Evolutionary conservation across 352 stramenopile genomes (phyloP).

Genomic region (Aphanomyces invadans): DNA sequence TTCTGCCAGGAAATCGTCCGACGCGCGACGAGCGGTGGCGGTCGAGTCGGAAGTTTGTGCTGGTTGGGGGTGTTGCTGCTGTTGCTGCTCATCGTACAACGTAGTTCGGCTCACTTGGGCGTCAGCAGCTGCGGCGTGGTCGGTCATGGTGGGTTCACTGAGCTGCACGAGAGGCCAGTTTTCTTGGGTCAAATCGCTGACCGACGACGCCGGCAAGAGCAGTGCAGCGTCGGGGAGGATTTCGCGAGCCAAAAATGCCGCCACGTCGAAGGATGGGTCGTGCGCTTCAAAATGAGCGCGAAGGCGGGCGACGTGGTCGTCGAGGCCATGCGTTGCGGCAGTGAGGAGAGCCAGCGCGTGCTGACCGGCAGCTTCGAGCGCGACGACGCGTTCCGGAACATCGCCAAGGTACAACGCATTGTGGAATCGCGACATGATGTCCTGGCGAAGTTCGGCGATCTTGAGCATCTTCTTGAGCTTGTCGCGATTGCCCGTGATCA

Average conservation of each 20-base stretch:
- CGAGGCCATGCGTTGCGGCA: constrained; percentile 92
- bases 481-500: constrained; percentile 97
- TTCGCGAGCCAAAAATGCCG: constrained; percentile 59
- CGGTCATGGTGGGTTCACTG: constrained; percentile 79
- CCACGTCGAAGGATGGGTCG: constrained; percentile 64
- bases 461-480: constrained; percentile 99
- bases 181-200: constrained; percentile 86
- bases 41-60: too few species aligned
- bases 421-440: constrained; percentile 98
- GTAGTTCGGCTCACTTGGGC: constrained; percentile 3
- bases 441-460: constrained; percentile 96
- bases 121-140: constrained; percentile 71
- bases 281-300: constrained; percentile 87
- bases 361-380: constrained; percentile 95
- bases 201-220: constrained; percentile 91
- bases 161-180: constrained; percentile 98
- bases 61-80: background rate
- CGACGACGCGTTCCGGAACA: constrained; percentile 90
- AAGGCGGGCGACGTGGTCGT: constrained; percentile 92
- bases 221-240: constrained; percentile 64
- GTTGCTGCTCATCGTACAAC: background rate
- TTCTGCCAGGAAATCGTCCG: constrained; percentile 67
- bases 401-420: constrained; percentile 98
- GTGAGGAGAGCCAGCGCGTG: constrained; percentile 94
- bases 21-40: constrained; percentile 40